Base-by-base conservation (phyloP, 768 basidiomycete species). In the Leccinum pellstonianum region DNA sequence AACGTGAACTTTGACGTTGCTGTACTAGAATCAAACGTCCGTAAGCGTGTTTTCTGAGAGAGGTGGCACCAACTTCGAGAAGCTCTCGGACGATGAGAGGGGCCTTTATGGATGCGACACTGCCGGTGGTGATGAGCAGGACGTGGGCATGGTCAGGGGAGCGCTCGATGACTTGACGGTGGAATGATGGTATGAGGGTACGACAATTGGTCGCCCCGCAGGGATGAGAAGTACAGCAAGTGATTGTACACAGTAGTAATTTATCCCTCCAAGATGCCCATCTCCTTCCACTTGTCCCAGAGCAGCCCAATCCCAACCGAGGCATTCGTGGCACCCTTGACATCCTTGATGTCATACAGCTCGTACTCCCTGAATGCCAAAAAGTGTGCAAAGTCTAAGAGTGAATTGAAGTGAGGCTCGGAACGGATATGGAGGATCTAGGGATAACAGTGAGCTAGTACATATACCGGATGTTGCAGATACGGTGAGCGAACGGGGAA, bases 331-430 rank as follows among this genome's bases (percentile, higher is more conserved):
- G 84, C 77, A 1, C 91, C 91, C 62, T 83, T 89, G 70, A 97
- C 84, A 71, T 98, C 96, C 75, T 89, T 92, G 62, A 88, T 80
- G 55, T 96, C 93, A 63, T 97, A 73, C 60, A 98, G 73, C 68
- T 98, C 92, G 74, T 95, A 98, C 74, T 98, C 93, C 63, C 84
- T 83, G 67, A 98, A 98, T 0, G 95, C 93, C 54, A 98, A 80
- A 77, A 97, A 99, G 75, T 98, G 96, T 0, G 96, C 96, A 74
- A 98, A 98, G 38, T 27, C 25, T 27, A 27, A 27, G 27, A 27
- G 27, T 7, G 27, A 27, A 7, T 27, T 27, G 27, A 27, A 27
- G 27, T 27, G 27, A 27, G 7, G 27, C 27, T 27, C 7, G 27
- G 27, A 27, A 27, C 27, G 27, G 27, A 27, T 27, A 27, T 27